Evolutionary conservation across 1,139 yeast genomes (phyloP).

Genomic region (Diutina sp.): DNA sequence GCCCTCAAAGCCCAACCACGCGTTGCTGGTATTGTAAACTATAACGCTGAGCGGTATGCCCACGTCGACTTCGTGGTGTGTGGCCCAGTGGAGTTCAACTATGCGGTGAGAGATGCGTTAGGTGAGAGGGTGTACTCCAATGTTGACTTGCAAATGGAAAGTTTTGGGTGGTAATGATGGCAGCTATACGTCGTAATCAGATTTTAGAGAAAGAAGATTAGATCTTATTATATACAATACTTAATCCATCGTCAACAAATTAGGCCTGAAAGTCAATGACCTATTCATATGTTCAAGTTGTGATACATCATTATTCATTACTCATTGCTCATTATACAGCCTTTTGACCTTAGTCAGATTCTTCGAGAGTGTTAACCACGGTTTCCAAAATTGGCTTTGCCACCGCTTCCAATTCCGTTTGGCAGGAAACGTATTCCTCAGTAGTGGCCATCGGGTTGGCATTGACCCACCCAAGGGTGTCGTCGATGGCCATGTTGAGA

Average conservation of each 20-base stretch:
- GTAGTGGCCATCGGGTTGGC: neutral
- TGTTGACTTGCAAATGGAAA: neutral
- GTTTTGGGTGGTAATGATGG: neutral
- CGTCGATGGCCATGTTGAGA: constrained; percentile 6
- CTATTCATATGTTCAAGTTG: no score
- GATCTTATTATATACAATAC: no score
- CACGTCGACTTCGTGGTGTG: neutral
- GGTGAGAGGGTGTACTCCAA: neutral
- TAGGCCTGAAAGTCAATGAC: no score
- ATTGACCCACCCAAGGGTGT: neutral
- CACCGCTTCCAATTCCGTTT: constrained; percentile 1
- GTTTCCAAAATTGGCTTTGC: neutral
- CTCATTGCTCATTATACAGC: no score
- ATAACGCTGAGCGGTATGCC: neutral
- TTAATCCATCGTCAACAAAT: no score
- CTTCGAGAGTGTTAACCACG: no score
- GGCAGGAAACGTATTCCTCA: neutral
- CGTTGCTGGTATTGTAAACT: neutral
- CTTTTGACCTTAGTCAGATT: no score
- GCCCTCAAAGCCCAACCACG: neutral
- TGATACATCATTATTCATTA: no score
- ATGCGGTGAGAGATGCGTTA: neutral
- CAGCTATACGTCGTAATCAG: no score
- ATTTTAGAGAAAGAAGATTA: no score
- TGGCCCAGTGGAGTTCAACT: neutral